phyloP scores from a whole-genome alignment of 2,329 filamentous ascomycete species.

The Graphium sp. region DNA sequence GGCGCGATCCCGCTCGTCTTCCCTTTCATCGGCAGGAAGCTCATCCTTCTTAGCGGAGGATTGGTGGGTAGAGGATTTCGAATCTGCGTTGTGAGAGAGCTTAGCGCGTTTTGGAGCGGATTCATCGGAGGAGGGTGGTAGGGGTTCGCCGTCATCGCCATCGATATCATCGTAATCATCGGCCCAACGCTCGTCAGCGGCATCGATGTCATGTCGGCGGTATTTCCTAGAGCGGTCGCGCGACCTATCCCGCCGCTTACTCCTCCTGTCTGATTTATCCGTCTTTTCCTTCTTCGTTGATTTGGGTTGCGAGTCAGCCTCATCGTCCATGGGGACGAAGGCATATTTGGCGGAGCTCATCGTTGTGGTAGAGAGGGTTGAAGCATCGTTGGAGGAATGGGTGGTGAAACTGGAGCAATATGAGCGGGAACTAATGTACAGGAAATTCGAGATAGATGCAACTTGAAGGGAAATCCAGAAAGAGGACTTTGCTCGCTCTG shows the following conservation, averaged over 20 bases:
- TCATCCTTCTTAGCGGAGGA: too few relatives aligned
- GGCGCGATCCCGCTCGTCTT: constrained; percentile 48
- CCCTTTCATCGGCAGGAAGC: constrained; percentile 16
- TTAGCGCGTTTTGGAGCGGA: too few relatives aligned
- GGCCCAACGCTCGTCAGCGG: constrained; percentile 58
- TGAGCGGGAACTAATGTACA: too few relatives aligned
- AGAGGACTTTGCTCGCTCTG: too few relatives aligned
- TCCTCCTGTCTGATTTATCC: constrained; percentile 14
- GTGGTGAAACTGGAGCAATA: too few relatives aligned
- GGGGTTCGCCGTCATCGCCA: not conserved
- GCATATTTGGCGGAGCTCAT: constrained; percentile 47
- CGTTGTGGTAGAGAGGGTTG: constrained; percentile 1
- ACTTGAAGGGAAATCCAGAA: too few relatives aligned
- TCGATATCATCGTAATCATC: constrained; percentile 15
- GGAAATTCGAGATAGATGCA: too few relatives aligned
- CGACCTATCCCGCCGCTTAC: constrained; percentile 2
- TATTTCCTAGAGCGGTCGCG: constrained; percentile 10
- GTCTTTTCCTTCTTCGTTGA: constrained; percentile 25
- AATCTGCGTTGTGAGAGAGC: too few relatives aligned
- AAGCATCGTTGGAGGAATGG: too few relatives aligned
- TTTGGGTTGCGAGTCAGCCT: too few relatives aligned
- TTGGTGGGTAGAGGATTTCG: too few relatives aligned
- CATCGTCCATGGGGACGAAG: constrained; percentile 50
- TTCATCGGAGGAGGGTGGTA: too few relatives aligned
- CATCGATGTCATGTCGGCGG: constrained; percentile 20